phyloP scores from a whole-genome alignment of 2,329 filamentous ascomycete species.

The Sphaceloma murrayae region DNA sequence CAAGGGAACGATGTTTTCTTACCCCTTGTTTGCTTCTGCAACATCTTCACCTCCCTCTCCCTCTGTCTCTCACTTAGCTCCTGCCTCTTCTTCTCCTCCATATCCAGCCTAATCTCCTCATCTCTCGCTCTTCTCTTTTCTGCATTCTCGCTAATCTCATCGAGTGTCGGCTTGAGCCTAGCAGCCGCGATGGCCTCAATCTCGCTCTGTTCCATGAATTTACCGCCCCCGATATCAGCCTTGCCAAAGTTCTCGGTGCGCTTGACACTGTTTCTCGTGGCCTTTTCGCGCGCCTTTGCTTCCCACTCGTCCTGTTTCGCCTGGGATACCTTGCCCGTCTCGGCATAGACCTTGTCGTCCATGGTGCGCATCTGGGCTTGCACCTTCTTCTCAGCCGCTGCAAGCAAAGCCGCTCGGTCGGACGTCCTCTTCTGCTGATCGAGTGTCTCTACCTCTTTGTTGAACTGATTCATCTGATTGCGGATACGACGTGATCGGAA shows the following conservation, averaged over 20 bases:
- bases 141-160: conserved; percentile 73
- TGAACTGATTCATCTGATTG: conserved; percentile 70
- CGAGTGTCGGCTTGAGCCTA: conserved; percentile 70
- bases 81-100: conserved; percentile 54
- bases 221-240: conserved; percentile 68
- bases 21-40: conserved; percentile 48
- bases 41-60: conserved; percentile 37
- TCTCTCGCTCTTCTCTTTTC: conserved; percentile 61
- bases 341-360: conserved; percentile 67
- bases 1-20: conserved; percentile 26
- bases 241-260: conserved; percentile 49
- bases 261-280: conserved; percentile 53
- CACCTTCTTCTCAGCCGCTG: conserved; percentile 78
- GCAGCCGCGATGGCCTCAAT: conserved; percentile 70
- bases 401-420: conserved; percentile 66
- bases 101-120: conserved; percentile 52
- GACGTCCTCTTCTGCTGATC: conserved; percentile 64
- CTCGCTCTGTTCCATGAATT: conserved; percentile 65
- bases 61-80: conserved; percentile 47
- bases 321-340: conserved; percentile 65
- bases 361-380: conserved; percentile 65
- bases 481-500: conserved; percentile 63
- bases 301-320: conserved; percentile 69
- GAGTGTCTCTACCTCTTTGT: conserved; percentile 55
- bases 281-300: conserved; percentile 59